A percentile compares a stretch with the other conserved stretches of the same genome.
Conservation (phyloP, 1,139 yeast genomes). For the Hyphopichia buzzinii region DNA sequence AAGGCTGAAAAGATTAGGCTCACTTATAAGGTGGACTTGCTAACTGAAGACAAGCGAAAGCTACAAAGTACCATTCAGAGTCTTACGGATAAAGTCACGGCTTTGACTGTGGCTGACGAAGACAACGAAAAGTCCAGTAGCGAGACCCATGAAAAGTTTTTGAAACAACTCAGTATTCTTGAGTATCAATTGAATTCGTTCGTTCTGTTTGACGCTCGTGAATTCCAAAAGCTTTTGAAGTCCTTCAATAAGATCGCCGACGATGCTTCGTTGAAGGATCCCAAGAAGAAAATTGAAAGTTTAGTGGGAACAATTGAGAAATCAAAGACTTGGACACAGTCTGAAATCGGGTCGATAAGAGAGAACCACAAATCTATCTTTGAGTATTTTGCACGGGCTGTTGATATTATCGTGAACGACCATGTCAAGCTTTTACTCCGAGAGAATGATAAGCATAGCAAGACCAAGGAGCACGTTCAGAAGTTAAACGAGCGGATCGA, state of each 20-base stretch:
- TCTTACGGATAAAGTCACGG: constrained; percentile 30
- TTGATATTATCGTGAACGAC: constrained; percentile 55
- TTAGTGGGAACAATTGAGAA: constrained; percentile 21
- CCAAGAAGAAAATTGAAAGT: constrained; percentile 48
- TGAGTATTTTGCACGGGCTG: constrained; percentile 58
- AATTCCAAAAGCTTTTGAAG: constrained; percentile 43
- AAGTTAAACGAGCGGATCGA: constrained; percentile 32
- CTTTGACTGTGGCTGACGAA: constrained; percentile 17
- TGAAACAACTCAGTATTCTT: constrained; percentile 19
- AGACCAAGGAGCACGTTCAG: constrained; percentile 21
- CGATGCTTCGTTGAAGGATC: constrained; percentile 55
- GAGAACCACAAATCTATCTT: constrained; percentile 55
- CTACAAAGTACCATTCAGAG: constrained; percentile 30
- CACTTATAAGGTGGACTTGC: constrained; percentile 39
- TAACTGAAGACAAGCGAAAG: constrained; percentile 35
- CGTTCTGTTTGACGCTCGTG: constrained; percentile 32
- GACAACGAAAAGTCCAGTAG: constrained; percentile 13
- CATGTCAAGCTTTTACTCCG: constrained; percentile 47
- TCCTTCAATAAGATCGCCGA: constrained; percentile 58
- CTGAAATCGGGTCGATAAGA: constrained; percentile 31
- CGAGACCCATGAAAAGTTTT: constrained; percentile 11
- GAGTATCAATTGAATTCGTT: constrained; percentile 41
- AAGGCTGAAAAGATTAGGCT: constrained; percentile 51
- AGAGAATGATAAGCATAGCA: constrained; percentile 24
- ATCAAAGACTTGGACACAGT: constrained; percentile 13